Evolutionary conservation across 2,329 filamentous ascomycete genomes (phyloP).

Genomic region (Colletotrichum sp.): DNA sequence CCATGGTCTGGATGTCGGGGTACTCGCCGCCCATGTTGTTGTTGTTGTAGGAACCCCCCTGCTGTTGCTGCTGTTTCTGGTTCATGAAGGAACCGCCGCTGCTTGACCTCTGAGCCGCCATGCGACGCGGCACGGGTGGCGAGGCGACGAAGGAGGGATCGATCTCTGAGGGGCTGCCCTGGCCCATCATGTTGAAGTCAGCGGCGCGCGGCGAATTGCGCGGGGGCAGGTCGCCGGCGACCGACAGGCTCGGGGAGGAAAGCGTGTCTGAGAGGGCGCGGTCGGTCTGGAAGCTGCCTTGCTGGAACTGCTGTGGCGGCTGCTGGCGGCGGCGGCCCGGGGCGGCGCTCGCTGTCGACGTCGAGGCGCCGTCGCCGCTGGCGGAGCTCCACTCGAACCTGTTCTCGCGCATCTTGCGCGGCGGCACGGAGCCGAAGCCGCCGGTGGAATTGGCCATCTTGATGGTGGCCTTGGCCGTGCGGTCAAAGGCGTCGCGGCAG

Average conservation of each 20-base stretch:
- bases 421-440: slow-evolving; percentile 65
- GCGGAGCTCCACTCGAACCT: slow-evolving; percentile 33
- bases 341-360: slow-evolving; percentile 25
- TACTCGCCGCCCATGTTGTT: slow-evolving; percentile 39
- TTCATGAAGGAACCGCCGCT: slow-evolving; percentile 34
- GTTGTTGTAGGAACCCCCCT: background rate
- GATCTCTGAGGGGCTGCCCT: slow-evolving; percentile 33
- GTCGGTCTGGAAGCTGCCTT: slow-evolving; percentile 35
- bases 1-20: slow-evolving; percentile 57
- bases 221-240: slow-evolving; percentile 39
- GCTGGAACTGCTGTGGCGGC: slow-evolving; percentile 23
- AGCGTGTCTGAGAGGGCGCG: slow-evolving; percentile 42
- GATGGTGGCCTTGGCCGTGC: slow-evolving; percentile 93
- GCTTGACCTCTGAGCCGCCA: slow-evolving; percentile 37
- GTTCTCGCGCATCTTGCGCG: slow-evolving; percentile 15
- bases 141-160: slow-evolving; percentile 53
- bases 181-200: slow-evolving; percentile 38
- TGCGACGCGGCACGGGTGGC: slow-evolving; percentile 41
- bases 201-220: slow-evolving; percentile 46
- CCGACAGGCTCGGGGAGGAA: slow-evolving; percentile 46
- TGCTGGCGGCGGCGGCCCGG: slow-evolving; percentile 21
- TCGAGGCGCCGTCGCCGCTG: slow-evolving; percentile 28
- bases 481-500: slow-evolving; percentile 91
- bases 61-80: slow-evolving; percentile 39
- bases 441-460: slow-evolving; percentile 92